phyloP scores from a whole-genome alignment of 1,139 yeast species.

The Protomyces arabidopsidicola region DNA sequence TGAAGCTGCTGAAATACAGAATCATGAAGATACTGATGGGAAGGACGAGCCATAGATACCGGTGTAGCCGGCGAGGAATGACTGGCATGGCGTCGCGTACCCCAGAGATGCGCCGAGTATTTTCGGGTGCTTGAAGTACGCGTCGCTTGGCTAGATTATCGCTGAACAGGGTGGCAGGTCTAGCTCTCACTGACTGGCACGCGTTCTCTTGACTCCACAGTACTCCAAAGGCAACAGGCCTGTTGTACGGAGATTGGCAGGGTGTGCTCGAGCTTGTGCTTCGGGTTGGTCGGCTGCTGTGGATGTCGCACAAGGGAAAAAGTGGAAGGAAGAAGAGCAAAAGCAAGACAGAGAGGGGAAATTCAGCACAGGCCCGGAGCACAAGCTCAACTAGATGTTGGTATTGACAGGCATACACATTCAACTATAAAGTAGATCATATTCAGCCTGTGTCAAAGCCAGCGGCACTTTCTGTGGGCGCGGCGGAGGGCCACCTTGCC shows the following conservation, averaged over 20 bases:
- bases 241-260: too few species aligned
- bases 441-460: conserved; percentile 18
- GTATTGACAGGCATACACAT: not conserved
- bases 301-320: not conserved
- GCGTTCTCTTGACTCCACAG: too few species aligned
- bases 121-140: not conserved
- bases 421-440: conserved; percentile 15
- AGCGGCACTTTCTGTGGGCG: conserved; percentile 22
- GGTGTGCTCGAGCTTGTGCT: too few species aligned
- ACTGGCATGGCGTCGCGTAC: not conserved
- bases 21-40: not conserved
- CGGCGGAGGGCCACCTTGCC: conserved; percentile 3
- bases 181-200: too few species aligned
- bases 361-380: too few species aligned
- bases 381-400: too few species aligned
- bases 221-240: too few species aligned
- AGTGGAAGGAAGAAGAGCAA: not conserved
- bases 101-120: not conserved
- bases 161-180: not conserved
- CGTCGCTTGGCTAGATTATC: not conserved
- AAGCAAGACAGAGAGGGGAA: not conserved
- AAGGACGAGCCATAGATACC: not conserved
- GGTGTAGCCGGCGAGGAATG: not conserved
- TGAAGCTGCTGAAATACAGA: not conserved
- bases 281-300: not conserved